Conservation (phyloP, 441 rosid genomes). For the Capsella rubella region DNA sequence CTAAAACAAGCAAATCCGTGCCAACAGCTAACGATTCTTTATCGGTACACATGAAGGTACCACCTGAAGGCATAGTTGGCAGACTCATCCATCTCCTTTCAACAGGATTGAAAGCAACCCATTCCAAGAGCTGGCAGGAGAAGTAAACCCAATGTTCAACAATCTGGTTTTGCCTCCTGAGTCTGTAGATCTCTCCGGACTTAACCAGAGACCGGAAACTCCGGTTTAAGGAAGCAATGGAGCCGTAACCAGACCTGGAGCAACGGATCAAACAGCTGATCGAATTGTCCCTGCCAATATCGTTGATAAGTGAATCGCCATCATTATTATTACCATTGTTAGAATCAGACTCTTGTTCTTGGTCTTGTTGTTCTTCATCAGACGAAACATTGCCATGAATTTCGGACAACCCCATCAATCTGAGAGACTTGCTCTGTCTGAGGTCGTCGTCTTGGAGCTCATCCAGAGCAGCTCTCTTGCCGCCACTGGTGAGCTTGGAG, state of each 20-base stretch:
- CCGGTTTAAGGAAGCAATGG: constrained; percentile 72
- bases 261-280: constrained; percentile 74
- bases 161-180: constrained; percentile 62
- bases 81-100: constrained; percentile 79
- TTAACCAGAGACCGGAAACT: constrained; percentile 74
- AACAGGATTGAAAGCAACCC: constrained; percentile 91
- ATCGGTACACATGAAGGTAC: constrained; percentile 70
- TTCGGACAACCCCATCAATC: constrained; percentile 39
- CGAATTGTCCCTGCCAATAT: constrained; percentile 82
- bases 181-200: constrained; percentile 69
- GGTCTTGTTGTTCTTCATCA: not conserved
- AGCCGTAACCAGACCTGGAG: constrained; percentile 82
- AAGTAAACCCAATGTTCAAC: constrained; percentile 95
- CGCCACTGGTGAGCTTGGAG: constrained; percentile 44
- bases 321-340: constrained; percentile 22
- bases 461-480: constrained; percentile 53
- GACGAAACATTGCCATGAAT: not conserved
- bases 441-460: not conserved
- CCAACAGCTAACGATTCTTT: constrained; percentile 84
- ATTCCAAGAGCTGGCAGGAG: constrained; percentile 79
- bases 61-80: constrained; percentile 79
- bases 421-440: constrained; percentile 48
- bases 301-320: constrained; percentile 64
- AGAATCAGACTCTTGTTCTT: constrained; percentile 16
- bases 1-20: constrained; percentile 71